Base-by-base conservation (phyloP, 2,329 filamentous ascomycete genomes). In the Colletotrichum abscissum region DNA sequence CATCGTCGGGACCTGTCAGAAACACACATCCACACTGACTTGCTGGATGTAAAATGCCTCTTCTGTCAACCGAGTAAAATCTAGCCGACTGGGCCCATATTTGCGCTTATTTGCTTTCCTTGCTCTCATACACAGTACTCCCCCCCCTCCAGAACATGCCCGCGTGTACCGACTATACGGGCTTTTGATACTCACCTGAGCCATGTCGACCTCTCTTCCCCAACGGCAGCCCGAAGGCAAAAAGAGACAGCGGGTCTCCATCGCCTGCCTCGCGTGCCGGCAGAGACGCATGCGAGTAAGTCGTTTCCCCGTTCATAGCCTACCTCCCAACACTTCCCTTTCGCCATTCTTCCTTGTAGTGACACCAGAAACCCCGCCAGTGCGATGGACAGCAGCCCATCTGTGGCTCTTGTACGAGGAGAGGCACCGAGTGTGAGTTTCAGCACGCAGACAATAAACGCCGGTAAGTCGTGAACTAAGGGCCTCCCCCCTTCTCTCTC, bases 241-340 rank as follows among this genome's bases (percentile, higher is more conserved):
- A 46, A 73, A 73, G 59, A 69, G 74, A 28, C 73, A 75, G 22
- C 64, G 74, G n/a, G 74, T 75, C 24, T 75, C 74, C 8, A 52
- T 76, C 22, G 74, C 74, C n/a, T 76, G 75, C 52, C 64, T 74
- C 11, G 49, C 75, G 12, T 76, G 75, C 28, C 75, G 75, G 19
- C 35, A 63, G 26, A 73, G 74, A 52, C 69, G 70, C 19, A 75
- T 75, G 55, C 67, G 72, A 11, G 74, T 75, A 59, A 67, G 74
- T 58, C 16, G 19, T 22, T 35, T 35, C 28, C 8, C 7, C 19
- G 3, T 16, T 16, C 22, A n/a, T 28, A 16, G 12, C 38, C 38
- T 42, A 42, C 16, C 24, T 33, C 46, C 22, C 22, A 58, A 33
- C 19, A 19, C 49, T 30, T 54, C 56, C 14, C 2, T 46, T 63